These are phyloP conservation scores for Penicillium diatomitis DNA, from an alignment of 495 filamentous ascomycete species.

Conservation along the genomic window DNA sequence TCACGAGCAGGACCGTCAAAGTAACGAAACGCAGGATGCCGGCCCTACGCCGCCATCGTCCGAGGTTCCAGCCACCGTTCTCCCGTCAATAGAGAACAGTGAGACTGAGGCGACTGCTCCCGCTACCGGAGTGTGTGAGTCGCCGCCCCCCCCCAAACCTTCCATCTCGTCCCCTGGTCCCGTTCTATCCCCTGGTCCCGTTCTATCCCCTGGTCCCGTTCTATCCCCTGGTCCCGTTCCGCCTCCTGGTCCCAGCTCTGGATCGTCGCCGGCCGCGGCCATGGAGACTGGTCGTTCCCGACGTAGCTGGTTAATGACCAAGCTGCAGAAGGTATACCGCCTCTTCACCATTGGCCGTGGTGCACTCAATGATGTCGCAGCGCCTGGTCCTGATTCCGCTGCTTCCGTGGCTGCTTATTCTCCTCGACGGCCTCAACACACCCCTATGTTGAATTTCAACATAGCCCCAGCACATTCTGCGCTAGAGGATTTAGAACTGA, in stretches of 20 bases:
- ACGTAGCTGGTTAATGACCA: neutral
- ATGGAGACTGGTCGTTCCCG: neutral
- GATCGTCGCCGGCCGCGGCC: neutral
- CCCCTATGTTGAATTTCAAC: neutral
- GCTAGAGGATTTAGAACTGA: neutral
- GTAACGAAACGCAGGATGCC: neutral
- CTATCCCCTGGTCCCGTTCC: neutral
- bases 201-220: neutral
- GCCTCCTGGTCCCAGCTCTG: neutral
- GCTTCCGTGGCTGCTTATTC: neutral
- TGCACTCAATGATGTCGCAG: neutral
- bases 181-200: neutral
- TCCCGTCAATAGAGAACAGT: slow-evolving; percentile 1
- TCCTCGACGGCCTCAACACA: neutral
- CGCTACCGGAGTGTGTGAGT: neutral
- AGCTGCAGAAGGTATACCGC: neutral
- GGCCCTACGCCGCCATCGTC: neutral
- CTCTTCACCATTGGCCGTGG: neutral
- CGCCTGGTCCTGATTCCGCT: neutral
- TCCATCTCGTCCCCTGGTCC: neutral
- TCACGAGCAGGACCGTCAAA: neutral
- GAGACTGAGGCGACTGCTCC: neutral
- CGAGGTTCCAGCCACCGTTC: slow-evolving; percentile 1
- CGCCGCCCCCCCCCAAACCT: neutral
- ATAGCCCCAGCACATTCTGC: neutral